phyloP scores from a whole-genome alignment of 164 flowering plant species.

The Umbellularia californica region DNA sequence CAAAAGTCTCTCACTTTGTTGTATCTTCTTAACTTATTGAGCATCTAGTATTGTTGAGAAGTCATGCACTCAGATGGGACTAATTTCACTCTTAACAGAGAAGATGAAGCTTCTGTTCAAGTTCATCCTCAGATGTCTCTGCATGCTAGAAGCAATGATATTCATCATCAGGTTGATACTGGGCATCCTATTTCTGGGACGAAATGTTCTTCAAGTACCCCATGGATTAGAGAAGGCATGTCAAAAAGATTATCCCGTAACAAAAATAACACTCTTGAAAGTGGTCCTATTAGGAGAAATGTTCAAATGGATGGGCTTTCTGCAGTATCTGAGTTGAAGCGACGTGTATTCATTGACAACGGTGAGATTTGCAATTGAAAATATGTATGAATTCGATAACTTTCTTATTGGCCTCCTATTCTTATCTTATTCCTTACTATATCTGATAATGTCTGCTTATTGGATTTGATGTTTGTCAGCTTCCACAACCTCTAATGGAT shows the following conservation, averaged over 20 bases:
- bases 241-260: slow-evolving; percentile 7
- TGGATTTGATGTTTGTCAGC: slow-evolving; percentile 18
- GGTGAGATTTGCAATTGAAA: slow-evolving; percentile 27
- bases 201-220: slow-evolving; percentile 7
- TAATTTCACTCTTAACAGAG: slow-evolving; percentile 29
- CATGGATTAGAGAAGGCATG: slow-evolving; percentile 9
- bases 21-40: neutral
- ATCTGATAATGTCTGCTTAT: slow-evolving; percentile 10
- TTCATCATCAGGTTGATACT: slow-evolving; percentile 13
- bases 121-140: slow-evolving; percentile 17
- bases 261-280: slow-evolving; percentile 7
- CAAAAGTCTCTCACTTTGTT: neutral
- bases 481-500: slow-evolving; percentile 24
- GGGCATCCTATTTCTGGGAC: slow-evolving; percentile 6
- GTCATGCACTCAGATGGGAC: neutral
- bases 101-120: slow-evolving; percentile 15
- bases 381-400: neutral
- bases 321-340: slow-evolving; percentile 16
- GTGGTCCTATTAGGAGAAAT: slow-evolving; percentile 5
- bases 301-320: slow-evolving; percentile 12
- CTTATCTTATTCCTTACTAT: neutral
- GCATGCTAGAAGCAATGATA: slow-evolving; percentile 16
- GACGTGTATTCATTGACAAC: slow-evolving; percentile 14
- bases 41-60: neutral
- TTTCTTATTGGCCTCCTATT: neutral